A percentile compares a stretch with the other conserved stretches of the same genome.
Conservation (phyloP, 73 alveolate genomes). For the Stentor coeruleus region DNA sequence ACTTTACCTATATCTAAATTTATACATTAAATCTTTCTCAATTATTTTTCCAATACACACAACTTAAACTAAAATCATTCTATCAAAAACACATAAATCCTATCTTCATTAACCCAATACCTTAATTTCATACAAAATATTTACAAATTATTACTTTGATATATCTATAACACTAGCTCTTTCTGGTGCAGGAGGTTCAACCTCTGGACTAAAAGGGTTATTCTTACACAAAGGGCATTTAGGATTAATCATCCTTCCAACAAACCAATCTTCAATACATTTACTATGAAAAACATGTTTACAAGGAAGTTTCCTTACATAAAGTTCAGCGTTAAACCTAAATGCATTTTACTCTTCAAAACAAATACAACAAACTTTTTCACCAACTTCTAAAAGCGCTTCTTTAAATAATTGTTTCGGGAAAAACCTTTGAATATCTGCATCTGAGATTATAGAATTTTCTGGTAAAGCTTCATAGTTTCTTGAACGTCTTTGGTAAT, state of each 20-base stretch:
- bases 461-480: neutral
- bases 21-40: no score
- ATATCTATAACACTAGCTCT: no score
- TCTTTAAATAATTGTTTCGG: neutral
- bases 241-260: neutral
- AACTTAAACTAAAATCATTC: no score
- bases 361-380: conserved; percentile 10
- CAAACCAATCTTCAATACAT: conserved; percentile 27
- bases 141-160: no score
- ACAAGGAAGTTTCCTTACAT: conserved; percentile 14
- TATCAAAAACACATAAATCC: no score
- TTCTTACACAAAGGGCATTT: conserved; percentile 24
- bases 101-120: no score
- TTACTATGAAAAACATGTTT: conserved; percentile 13
- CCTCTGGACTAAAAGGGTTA: neutral
- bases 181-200: no score
- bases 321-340: neutral
- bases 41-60: no score
- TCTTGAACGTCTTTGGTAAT: neutral
- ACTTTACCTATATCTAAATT: no score
- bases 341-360: conserved; percentile 7
- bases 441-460: neutral
- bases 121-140: no score
- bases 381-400: neutral
- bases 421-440: neutral